Percentiles rank a stretch among this genome's conserved stretches.
These are phyloP conservation scores for Didymella pinodella DNA, from an alignment of 2,329 filamentous ascomycete species.

Conservation along the genomic window DNA sequence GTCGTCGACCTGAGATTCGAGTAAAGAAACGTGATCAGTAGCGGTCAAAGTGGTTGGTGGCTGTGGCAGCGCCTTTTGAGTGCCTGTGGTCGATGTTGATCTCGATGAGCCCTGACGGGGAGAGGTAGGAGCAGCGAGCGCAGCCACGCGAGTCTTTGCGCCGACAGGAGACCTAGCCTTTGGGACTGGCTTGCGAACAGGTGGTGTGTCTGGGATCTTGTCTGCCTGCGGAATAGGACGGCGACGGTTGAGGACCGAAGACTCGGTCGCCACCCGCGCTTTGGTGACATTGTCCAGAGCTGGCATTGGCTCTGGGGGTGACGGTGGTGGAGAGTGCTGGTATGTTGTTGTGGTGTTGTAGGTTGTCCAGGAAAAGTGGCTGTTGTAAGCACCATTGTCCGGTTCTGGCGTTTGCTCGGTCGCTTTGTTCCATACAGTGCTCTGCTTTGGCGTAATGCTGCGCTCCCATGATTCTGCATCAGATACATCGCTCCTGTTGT, in stretches of 20 bases:
- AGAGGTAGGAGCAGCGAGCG: constrained; percentile 28
- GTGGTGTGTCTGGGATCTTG: constrained; percentile 25
- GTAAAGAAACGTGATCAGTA: constrained; percentile 46
- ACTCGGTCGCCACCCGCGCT: constrained; percentile 34
- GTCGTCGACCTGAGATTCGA: constrained; percentile 52
- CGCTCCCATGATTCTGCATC: constrained; percentile 29
- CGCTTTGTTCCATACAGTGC: constrained; percentile 31
- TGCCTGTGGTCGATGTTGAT: constrained; percentile 37
- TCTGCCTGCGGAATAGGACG: constrained; percentile 42
- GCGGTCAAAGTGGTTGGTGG: constrained; percentile 48
- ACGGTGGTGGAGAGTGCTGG: constrained; percentile 54
- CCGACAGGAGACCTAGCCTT: constrained; percentile 28
- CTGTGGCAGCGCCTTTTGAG: constrained; percentile 49
- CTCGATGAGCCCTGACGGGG: constrained; percentile 33
- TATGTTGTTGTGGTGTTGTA: constrained; percentile 50
- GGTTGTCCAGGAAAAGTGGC: constrained; percentile 44
- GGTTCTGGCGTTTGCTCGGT: constrained; percentile 35
- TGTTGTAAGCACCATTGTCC: constrained; percentile 30
- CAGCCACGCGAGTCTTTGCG: constrained; percentile 25
- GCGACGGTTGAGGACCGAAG: constrained; percentile 44
- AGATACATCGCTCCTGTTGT: constrained; percentile 22
- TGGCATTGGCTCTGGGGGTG: constrained; percentile 51
- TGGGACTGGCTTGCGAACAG: constrained; percentile 40
- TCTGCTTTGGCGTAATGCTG: constrained; percentile 38
- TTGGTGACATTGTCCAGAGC: constrained; percentile 20